Base-by-base conservation (phyloP, 2,329 filamentous ascomycete genomes). In the Ascochyta rabiei region DNA sequence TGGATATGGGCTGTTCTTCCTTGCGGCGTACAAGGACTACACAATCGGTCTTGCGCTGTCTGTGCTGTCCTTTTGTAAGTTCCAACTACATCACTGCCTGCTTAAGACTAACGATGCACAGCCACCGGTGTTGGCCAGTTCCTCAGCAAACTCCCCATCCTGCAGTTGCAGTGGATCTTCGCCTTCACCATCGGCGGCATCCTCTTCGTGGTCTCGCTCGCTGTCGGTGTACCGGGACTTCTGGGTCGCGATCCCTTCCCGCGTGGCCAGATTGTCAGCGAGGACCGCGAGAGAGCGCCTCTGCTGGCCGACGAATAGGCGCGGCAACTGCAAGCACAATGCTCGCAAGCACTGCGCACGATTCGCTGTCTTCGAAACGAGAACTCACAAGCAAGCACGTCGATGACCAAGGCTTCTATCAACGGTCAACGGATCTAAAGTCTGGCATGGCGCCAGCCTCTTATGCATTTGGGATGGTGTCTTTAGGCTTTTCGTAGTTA, bases 101-200 rank as follows among this genome's bases (percentile, higher is more conserved):
- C 8, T 7, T 3, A 15, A 2, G n/a, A n/a, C 48, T 46, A 18
- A 35, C 23, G 4, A 2, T 7, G 9, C n/a, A 21, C 53, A 84
- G 83, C 82, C 16, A 85, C 96, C 37, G 91, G 90, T 12, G 85
- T 95, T 15, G 84, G 86, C 13, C 92, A 96, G 74, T 87, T 96
- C 77, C 79, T 86, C 45, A 82, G 83, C 67, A 86, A 91, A 72
- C 75, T 88, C 55, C 82, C 95, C 71, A 75, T 88, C 60, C 81
- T 96, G 62, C 89, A 90, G 6, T 81, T 96, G 61, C 92, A 96
- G 78, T 96, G 91, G 91, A 93, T 96, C 76, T 96, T 96, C 73
- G 89, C 91, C 30, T 95, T 96, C 69, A 81, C 86, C 59, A 91
- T 96, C 72, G 92, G 93, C 82, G 84, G 81, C 0, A 72, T 90